Evolutionary conservation across 2,329 filamentous ascomycete species (phyloP).

Genomic region (Moelleriella libera): DNA sequence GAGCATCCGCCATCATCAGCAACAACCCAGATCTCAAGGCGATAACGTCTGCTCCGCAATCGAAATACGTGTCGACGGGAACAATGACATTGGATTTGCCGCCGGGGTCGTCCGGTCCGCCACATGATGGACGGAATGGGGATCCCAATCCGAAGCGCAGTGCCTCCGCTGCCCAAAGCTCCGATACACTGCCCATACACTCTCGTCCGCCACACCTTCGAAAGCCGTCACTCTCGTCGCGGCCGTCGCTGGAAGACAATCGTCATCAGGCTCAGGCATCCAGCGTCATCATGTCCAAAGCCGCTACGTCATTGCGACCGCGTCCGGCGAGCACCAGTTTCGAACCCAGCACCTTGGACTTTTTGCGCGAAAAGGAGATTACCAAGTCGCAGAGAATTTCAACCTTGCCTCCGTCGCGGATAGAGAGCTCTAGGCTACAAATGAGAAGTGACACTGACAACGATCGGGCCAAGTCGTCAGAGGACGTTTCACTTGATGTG

Average conservation of each 20-base stretch:
- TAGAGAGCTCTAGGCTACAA: not conserved
- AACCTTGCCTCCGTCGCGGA: not conserved
- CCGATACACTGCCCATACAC: conserved; percentile 6
- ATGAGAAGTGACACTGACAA: not conserved
- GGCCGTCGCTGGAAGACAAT: conserved; percentile 9
- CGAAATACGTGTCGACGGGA: conserved; percentile 43
- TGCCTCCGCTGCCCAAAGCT: not conserved
- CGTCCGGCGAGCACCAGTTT: conserved; percentile 74
- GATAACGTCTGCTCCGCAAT: conserved; percentile 30
- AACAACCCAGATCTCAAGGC: conserved; percentile 48
- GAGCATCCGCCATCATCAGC: conserved; percentile 49
- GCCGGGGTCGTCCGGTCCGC: conserved; percentile 23
- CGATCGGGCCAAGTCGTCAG: not conserved
- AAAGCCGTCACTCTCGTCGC: conserved; percentile 7
- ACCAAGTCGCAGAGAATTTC: conserved; percentile 20
- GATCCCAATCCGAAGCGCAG: conserved; percentile 1
- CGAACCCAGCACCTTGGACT: conserved; percentile 63
- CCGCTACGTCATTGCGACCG: conserved; percentile 26
- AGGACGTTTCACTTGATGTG: conserved; percentile 63
- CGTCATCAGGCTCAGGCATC: conserved; percentile 7
- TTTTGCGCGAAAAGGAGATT: conserved; percentile 62
- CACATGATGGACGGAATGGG: conserved; percentile 8
- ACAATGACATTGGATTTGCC: conserved; percentile 61
- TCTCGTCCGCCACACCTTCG: conserved; percentile 12
- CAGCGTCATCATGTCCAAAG: conserved; percentile 8